A percentile compares a stretch with the other conserved stretches of the same genome.
These are phyloP conservation scores for Podospora comata DNA, from an alignment of 495 filamentous ascomycete species.

Conservation along the genomic window DNA sequence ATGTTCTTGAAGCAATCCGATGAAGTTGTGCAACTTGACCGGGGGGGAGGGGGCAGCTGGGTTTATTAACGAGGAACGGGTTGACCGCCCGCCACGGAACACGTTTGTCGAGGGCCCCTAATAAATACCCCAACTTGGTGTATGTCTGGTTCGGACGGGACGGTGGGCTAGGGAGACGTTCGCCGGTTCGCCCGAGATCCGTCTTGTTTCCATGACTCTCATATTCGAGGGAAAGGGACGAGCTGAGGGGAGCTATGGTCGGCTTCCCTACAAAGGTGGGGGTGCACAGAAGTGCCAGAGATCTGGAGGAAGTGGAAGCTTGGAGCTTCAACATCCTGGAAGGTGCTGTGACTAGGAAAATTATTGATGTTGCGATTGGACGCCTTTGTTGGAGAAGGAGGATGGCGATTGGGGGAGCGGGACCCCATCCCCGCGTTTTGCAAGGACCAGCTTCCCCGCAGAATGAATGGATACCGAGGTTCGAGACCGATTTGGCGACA, in stretches of 20 bases:
- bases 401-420: neutral
- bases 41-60: neutral
- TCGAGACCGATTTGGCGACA: constrained; percentile 12
- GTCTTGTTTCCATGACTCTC: constrained; percentile 4
- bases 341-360: constrained; percentile 1
- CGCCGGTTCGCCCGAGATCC: neutral
- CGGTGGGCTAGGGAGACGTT: neutral
- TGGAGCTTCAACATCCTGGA: neutral
- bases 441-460: constrained; percentile 22
- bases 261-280: neutral
- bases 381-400: neutral
- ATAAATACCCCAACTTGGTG: neutral
- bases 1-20: neutral
- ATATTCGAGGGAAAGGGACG: neutral
- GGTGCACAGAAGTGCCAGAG: neutral
- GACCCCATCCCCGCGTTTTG: constrained; percentile 19
- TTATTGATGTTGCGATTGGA: constrained; percentile 15
- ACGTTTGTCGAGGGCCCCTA: neutral
- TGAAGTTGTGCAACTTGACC: neutral
- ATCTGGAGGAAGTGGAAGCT: neutral
- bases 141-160: neutral
- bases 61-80: neutral
- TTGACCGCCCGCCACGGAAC: neutral
- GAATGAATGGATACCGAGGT: constrained; percentile 18
- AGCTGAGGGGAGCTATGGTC: neutral